Evolutionary conservation across 1,284 basidiomycete genomes (phyloP), one percentile per base, ranked within the genome.

Genomic region (Pseudozyma pruni): DNA sequence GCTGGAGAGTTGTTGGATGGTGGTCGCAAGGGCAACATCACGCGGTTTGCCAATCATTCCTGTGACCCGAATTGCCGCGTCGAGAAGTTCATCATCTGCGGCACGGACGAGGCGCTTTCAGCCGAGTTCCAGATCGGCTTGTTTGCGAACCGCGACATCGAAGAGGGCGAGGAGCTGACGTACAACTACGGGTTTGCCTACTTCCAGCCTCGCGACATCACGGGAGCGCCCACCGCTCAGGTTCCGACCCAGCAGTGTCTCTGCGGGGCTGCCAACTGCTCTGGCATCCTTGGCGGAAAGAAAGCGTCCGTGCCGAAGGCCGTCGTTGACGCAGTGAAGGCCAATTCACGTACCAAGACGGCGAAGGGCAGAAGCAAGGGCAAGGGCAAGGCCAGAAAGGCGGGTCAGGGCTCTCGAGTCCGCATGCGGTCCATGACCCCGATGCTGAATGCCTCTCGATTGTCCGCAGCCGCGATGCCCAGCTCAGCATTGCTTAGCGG

Each of bases 181-280:
- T 80, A 80, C 59, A 73, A 79, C 53, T 80, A 80, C 37, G 73
- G 74, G n/a, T 79, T 75, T 76, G 63, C 72, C 14, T 70, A 63
- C 1, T 79, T 78, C 55, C 59, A 62, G 32, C 55, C 70, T 32
- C 70, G 70, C 8, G 67, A 70, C 17, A 73, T 72, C 27, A 71
- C 74, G 6, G 77, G 64, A 19, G 72, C 55, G 22, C 45, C 59
- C 0, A 62, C 62, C 1, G 50, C 48, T 2, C 56, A 68, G 39
- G 45, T 63, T 6, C 49, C 57, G 11, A 35, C 51, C 17, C 57
- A 67, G 45, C 41, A 35, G 16, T 80, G 78, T 42, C 52, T 69
- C 8, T 80, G 78, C 52, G 75, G 75, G 31, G 60, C 78, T 1
- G 42, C 53, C 22, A 78, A 74, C 41, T 80, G 78, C 52, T 52